Conservation (phyloP, 805 yeast species). For the Suhomyces sp. region DNA sequence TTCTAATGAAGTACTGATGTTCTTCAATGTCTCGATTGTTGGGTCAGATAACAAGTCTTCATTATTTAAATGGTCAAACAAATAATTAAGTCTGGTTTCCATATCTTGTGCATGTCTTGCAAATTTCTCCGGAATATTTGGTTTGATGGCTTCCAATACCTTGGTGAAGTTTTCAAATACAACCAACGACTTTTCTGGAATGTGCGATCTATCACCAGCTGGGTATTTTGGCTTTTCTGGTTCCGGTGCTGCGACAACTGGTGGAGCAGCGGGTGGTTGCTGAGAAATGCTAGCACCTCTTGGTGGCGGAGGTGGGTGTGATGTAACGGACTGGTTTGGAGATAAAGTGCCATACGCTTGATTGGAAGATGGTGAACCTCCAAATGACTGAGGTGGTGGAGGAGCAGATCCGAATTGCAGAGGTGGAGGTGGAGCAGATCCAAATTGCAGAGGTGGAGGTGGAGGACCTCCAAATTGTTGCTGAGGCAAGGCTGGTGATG, state of each 20-base stretch:
- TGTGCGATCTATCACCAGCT: conserved; percentile 66
- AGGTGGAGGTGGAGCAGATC: conserved; percentile 9
- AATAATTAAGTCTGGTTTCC: conserved; percentile 72
- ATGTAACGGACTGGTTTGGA: conserved; percentile 10
- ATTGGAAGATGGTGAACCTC: conserved; percentile 22
- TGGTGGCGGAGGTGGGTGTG: conserved; percentile 9
- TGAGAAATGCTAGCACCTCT: conserved; percentile 15
- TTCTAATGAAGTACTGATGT: conserved; percentile 51
- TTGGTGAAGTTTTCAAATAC: conserved; percentile 56
- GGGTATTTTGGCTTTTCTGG: conserved; percentile 40
- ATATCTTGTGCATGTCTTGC: conserved; percentile 75
- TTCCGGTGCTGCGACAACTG: conserved; percentile 23
- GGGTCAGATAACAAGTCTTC: conserved; percentile 60
- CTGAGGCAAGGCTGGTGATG: background rate
- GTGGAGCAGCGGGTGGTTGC: conserved; percentile 21
- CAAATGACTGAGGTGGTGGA: conserved; percentile 20
- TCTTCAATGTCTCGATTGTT: conserved; percentile 53
- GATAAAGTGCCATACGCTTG: conserved; percentile 17
- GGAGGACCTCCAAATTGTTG: conserved; percentile 8
- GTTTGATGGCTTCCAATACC: conserved; percentile 62
- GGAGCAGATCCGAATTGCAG: conserved; percentile 9
- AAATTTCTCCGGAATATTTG: conserved; percentile 72
- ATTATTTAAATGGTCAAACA: conserved; percentile 77
- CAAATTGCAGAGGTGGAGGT: conserved; percentile 9
- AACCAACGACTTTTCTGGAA: conserved; percentile 56